Percentiles rank a stretch among this genome's conserved stretches.
These are phyloP conservation scores for Candida xyloterini DNA, from an alignment of 805 yeast genomes.

Conservation along the genomic window DNA sequence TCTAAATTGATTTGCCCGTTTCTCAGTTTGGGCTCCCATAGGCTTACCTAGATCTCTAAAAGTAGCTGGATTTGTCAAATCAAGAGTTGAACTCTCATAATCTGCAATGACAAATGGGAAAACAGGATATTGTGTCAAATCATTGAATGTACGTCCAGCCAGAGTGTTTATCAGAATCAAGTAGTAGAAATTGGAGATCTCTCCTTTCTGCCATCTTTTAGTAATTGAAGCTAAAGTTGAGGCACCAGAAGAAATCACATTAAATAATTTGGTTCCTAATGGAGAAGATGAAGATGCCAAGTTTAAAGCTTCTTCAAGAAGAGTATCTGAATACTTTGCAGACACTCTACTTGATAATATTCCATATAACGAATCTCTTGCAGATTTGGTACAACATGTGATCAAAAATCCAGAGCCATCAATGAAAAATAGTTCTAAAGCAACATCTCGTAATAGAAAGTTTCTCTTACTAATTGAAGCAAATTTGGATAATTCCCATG, in stretches of 20 bases:
- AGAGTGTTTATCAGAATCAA: slow-evolving; percentile 75
- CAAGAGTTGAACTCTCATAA: slow-evolving; percentile 68
- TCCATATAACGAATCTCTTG: slow-evolving; percentile 55
- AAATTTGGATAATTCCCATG: slow-evolving; percentile 60
- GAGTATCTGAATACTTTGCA: slow-evolving; percentile 49
- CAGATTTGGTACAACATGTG: slow-evolving; percentile 53
- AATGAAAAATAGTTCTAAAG: slow-evolving; percentile 70
- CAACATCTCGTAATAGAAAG: slow-evolving; percentile 75
- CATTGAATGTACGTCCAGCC: slow-evolving; percentile 88
- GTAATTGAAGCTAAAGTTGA: slow-evolving; percentile 48
- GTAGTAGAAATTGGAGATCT: slow-evolving; percentile 79
- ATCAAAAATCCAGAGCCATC: slow-evolving; percentile 70
- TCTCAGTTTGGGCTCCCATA: slow-evolving; percentile 80
- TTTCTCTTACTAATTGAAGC: slow-evolving; percentile 70
- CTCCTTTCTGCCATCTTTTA: slow-evolving; percentile 70
- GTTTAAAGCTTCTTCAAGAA: slow-evolving; percentile 51
- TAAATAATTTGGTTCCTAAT: slow-evolving; percentile 42
- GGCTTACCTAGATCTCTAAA: slow-evolving; percentile 81
- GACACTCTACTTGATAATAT: slow-evolving; percentile 48
- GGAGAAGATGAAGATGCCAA: slow-evolving; percentile 38
- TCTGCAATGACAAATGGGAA: slow-evolving; percentile 92
- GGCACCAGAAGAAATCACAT: slow-evolving; percentile 35
- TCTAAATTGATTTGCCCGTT: slow-evolving; percentile 58
- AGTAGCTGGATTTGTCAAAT: slow-evolving; percentile 55
- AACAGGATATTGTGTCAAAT: slow-evolving; percentile 84